phyloP scores from a whole-genome alignment of 306 rosid species.

The Ziziphus jujuba region DNA sequence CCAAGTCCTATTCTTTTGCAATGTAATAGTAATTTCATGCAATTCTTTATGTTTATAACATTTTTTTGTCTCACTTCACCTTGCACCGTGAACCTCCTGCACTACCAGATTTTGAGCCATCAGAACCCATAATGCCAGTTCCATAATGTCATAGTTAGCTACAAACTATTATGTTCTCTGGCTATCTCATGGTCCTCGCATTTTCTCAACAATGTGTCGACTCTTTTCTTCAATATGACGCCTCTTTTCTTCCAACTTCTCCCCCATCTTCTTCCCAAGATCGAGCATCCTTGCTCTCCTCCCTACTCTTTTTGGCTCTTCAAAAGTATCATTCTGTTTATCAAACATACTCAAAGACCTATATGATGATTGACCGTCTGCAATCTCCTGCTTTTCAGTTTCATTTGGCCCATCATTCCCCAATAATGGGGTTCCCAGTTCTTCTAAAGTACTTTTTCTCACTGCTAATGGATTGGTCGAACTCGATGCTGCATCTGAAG shows the following conservation, averaged over 20 bases:
- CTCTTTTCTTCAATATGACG: slow-evolving; percentile 78
- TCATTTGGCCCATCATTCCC: slow-evolving; percentile 35
- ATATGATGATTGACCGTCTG: slow-evolving; percentile 33
- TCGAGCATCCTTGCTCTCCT: slow-evolving; percentile 74
- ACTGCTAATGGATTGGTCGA: slow-evolving; percentile 23
- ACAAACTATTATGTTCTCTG: background rate
- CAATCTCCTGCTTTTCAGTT: slow-evolving; percentile 29
- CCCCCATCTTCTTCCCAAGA: slow-evolving; percentile 75
- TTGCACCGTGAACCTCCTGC: too few species aligned
- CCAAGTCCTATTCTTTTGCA: too few species aligned
- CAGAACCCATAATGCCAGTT: background rate
- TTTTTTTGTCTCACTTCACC: too few species aligned
- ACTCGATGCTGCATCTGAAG: slow-evolving; percentile 34
- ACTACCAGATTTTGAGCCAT: too few species aligned
- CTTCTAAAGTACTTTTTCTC: slow-evolving; percentile 31
- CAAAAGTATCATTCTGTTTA: slow-evolving; percentile 27
- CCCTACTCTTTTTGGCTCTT: slow-evolving; percentile 64
- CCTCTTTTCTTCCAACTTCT: slow-evolving; percentile 86
- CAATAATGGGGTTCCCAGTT: slow-evolving; percentile 51
- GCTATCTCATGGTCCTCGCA: slow-evolving; percentile 65
- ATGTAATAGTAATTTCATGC: too few species aligned
- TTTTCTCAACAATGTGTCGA: slow-evolving; percentile 75
- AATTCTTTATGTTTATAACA: too few species aligned
- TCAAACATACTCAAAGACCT: slow-evolving; percentile 25
- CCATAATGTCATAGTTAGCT: background rate